Percentiles rank a stretch among this genome's conserved stretches.
Conservation (phyloP, 139 green algal genomes). For the Chlorella sorokiniana region DNA sequence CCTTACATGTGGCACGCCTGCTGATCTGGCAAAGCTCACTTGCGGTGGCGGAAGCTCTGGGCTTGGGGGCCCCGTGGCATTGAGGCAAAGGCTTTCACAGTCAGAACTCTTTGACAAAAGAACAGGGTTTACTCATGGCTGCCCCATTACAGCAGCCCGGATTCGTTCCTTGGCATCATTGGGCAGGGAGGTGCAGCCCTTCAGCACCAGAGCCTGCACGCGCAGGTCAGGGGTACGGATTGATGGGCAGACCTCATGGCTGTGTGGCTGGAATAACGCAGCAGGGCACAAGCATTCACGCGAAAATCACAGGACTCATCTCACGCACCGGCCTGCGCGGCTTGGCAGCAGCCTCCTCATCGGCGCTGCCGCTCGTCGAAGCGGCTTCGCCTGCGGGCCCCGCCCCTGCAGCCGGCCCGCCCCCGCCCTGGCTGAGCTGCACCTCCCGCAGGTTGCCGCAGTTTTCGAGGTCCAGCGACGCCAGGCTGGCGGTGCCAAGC, state of each 20-base stretch:
- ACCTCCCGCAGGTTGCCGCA: constrained; percentile 20
- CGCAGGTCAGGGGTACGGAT: neutral
- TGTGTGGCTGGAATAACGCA: neutral
- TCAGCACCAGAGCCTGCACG: constrained; percentile 10
- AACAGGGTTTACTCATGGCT: neutral
- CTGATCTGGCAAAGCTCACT: too few relatives aligned
- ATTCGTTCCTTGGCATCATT: neutral
- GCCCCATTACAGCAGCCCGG: neutral
- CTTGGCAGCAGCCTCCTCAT: neutral
- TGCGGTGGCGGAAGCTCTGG: too few relatives aligned
- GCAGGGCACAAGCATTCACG: neutral
- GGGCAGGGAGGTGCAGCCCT: neutral
- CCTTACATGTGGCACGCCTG: neutral
- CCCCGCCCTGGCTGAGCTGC: constrained; percentile 4
- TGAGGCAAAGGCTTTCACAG: too few relatives aligned
- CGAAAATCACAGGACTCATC: too few relatives aligned
- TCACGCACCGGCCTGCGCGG: neutral
- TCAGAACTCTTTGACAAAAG: neutral
- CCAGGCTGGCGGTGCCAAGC: neutral
- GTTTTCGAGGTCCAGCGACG: constrained; percentile 18
- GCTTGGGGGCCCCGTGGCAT: too few relatives aligned
- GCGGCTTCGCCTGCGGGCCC: neutral
- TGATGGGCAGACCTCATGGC: neutral
- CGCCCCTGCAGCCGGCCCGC: neutral
- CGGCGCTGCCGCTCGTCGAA: neutral